Evolutionary conservation across 2,329 filamentous ascomycete species (phyloP), one percentile per base, ranked within the genome.

Genomic region (Achaetomium macrosporum): DNA sequence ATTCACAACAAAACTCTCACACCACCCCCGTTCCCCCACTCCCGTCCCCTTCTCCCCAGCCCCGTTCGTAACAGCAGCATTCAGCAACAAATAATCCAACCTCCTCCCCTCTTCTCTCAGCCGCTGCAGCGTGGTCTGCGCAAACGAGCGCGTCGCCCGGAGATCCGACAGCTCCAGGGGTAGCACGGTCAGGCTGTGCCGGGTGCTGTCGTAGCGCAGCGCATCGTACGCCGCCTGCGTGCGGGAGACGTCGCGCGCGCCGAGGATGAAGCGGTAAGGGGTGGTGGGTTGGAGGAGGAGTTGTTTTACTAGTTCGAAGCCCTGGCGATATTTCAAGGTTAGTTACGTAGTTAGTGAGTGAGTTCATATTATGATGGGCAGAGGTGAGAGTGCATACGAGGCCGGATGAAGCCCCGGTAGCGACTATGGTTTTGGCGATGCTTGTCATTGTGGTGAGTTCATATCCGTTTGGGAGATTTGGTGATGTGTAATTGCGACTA

Each of bases 281-380:
- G 76, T 71, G 0, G 67, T 53, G 39, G 46, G 19, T 43, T 74
- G 68, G 15, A 65, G 59, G 8, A 79, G 70, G 25, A 79, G 71
- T 59, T 78, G 75, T 59, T 76, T 77, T 49, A 78, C 66, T n/a
- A 71, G 69, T 59, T 80, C 76, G 49, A 80, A 74, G 12, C 77
- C 76, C 76, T 79, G 46, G 3, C 11, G 12, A 15, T 45, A 17
- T 33, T 19, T n/a, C 10, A 11, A n/a, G n/a, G 9, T 19, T 12
- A n/a, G 29, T 30, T 5, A 16, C 12, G 33, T 35, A 35, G n/a
- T 16, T n/a, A 11, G n/a, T n/a, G n/a, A n/a, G n/a, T n/a, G n/a
- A n/a, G n/a, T n/a, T n/a, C n/a, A n/a, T n/a, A n/a, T n/a, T n/a
- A n/a, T n/a, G 30, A 33, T 33, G 31, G 12, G 43, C 12, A 36